Evolutionary conservation across 495 filamentous ascomycete species (phyloP).

Genomic region (Trichoderma erinaceum): DNA sequence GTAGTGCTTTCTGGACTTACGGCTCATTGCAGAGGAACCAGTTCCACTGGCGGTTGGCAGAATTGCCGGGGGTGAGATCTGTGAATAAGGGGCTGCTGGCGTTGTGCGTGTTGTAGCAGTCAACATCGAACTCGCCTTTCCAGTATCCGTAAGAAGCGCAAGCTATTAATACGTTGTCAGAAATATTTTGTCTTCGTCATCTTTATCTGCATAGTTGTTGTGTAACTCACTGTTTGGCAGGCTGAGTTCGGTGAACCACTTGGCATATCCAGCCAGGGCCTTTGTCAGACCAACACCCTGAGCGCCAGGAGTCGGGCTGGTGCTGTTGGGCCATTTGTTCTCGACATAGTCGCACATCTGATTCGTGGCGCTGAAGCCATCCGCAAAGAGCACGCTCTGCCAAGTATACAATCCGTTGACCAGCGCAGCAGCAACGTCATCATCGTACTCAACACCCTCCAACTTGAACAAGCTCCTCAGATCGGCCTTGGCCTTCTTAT

Average conservation of each 20-base stretch:
- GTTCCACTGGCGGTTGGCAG: slow-evolving; percentile 53
- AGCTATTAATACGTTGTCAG: slow-evolving; percentile 12
- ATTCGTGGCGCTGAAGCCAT: slow-evolving; percentile 44
- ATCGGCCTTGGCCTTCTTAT: slow-evolving; percentile 34
- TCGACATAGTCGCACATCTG: slow-evolving; percentile 45
- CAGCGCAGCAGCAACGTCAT: slow-evolving; percentile 54
- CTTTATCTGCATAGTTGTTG: no score
- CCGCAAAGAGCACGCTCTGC: slow-evolving; percentile 31
- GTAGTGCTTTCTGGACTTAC: slow-evolving; percentile 16
- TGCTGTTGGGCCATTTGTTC: slow-evolving; percentile 22
- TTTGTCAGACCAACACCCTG: slow-evolving; percentile 49
- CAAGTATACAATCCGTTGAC: slow-evolving; percentile 53
- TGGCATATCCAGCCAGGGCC: slow-evolving; percentile 49
- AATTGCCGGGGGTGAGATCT: slow-evolving; percentile 47
- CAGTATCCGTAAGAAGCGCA: slow-evolving; percentile 43
- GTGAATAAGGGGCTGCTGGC: slow-evolving; percentile 50
- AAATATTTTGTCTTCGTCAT: not conserved
- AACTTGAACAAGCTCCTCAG: slow-evolving; percentile 57
- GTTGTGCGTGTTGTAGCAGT: slow-evolving; percentile 55
- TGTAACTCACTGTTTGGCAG: slow-evolving; percentile 8
- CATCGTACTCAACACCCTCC: slow-evolving; percentile 40
- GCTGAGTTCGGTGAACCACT: slow-evolving; percentile 40
- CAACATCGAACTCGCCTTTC: slow-evolving; percentile 37
- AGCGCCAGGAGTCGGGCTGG: not conserved
- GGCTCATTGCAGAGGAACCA: slow-evolving; percentile 67